A percentile compares a stretch with the other conserved stretches of the same genome.
Evolutionary conservation across 768 basidiomycete species (phyloP).

Genomic region (Lactarius sanguifluus): DNA sequence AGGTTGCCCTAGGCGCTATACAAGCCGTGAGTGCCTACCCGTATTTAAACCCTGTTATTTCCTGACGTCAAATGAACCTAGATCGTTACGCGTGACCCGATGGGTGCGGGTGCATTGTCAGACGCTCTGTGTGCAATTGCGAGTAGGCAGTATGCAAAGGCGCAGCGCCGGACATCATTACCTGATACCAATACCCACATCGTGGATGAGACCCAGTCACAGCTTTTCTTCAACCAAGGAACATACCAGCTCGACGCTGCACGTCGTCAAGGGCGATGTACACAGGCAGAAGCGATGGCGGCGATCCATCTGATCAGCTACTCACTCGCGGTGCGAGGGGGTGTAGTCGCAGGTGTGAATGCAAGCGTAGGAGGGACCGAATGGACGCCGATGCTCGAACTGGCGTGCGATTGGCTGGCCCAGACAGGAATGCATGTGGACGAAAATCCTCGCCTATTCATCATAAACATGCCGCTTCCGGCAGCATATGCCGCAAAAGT

Average conservation of each 20-base stretch:
- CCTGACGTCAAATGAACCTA: constrained; percentile 15
- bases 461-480: constrained; percentile 53
- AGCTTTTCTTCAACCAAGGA: constrained; percentile 28
- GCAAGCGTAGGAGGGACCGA: constrained; percentile 51
- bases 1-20: constrained; percentile 60
- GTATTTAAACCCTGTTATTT: constrained; percentile 4
- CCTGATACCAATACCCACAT: constrained; percentile 14
- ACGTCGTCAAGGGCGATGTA: constrained; percentile 30
- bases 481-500: constrained; percentile 65
- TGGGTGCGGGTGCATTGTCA: constrained; percentile 21
- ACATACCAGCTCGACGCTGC: constrained; percentile 27
- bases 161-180: constrained; percentile 23
- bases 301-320: constrained; percentile 76
- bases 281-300: constrained; percentile 71
- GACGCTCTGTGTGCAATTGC: constrained; percentile 29
- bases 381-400: constrained; percentile 68
- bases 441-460: constrained; percentile 61
- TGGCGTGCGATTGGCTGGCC: constrained; percentile 75
- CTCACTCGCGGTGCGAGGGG: constrained; percentile 43
- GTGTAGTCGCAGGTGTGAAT: constrained; percentile 45
- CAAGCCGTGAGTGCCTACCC: constrained; percentile 52
- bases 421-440: constrained; percentile 61
- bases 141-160: constrained; percentile 24
- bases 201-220: constrained; percentile 23
- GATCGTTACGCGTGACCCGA: constrained; percentile 23